Evolutionary conservation across 129 eudicot genomes (phyloP).

Genomic region (Flaveria trinervia): DNA sequence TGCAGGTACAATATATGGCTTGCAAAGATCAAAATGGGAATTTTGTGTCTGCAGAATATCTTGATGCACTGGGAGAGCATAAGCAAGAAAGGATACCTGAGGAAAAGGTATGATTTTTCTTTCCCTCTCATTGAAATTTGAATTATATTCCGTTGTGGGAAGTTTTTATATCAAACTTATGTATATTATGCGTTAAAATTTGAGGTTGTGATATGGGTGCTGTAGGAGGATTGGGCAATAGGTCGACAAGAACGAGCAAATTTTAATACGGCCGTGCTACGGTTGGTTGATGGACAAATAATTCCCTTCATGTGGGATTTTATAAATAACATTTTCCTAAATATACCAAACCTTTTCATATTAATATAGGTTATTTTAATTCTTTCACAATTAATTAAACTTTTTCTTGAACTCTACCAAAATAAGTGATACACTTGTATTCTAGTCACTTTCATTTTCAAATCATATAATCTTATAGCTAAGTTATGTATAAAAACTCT

Average conservation of each 20-base stretch:
- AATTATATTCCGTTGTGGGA: not conserved
- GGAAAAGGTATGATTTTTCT: conserved; percentile 53
- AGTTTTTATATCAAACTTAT: not conserved
- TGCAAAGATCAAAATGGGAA: conserved; percentile 77
- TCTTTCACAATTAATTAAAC: not conserved
- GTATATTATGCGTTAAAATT: conserved; percentile 4
- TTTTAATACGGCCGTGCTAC: not conserved
- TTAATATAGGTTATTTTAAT: not conserved
- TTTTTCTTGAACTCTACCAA: not conserved
- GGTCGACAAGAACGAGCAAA: not conserved
- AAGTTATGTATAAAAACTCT: conserved; percentile 2
- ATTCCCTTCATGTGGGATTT: not conserved
- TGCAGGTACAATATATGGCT: conserved; percentile 87
- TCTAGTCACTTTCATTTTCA: not conserved
- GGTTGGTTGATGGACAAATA: not conserved
- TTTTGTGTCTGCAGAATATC: conserved; percentile 75
- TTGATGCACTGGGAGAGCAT: conserved; percentile 43
- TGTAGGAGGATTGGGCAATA: not conserved
- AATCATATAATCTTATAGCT: conserved; percentile 11
- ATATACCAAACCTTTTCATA: not conserved
- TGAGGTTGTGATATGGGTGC: not conserved
- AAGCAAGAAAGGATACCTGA: conserved; percentile 78
- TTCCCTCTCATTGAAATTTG: not conserved
- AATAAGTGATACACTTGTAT: not conserved
- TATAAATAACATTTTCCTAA: not conserved